These are phyloP conservation scores for Lactarius vividus DNA, from an alignment of 768 basidiomycete species.

Conservation along the genomic window DNA sequence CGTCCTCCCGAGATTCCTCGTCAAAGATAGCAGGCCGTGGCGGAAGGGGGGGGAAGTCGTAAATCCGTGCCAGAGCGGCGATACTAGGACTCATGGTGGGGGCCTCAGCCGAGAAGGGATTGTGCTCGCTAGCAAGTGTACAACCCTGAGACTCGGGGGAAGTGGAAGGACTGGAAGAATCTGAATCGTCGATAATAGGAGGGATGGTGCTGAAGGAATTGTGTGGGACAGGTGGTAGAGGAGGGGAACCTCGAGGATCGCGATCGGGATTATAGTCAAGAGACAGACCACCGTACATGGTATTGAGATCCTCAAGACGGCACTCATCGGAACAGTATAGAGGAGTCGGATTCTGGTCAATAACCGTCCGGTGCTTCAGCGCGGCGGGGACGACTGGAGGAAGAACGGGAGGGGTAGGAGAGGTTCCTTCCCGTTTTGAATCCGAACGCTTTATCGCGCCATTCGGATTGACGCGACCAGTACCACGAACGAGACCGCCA, in stretches of 20 bases:
- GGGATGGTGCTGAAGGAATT: constrained; percentile 35
- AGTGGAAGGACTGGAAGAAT: constrained; percentile 31
- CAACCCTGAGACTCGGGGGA: constrained; percentile 27
- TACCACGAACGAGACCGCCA: constrained; percentile 63
- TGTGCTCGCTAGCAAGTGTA: constrained; percentile 21
- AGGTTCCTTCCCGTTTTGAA: constrained; percentile 27
- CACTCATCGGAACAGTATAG: constrained; percentile 85
- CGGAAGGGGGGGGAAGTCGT: constrained; percentile 53
- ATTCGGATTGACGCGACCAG: constrained; percentile 59
- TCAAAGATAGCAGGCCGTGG: constrained; percentile 47
- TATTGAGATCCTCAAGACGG: constrained; percentile 53
- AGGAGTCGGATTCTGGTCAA: constrained; percentile 77
- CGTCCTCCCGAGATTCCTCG: constrained; percentile 29
- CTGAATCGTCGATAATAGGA: constrained; percentile 33
- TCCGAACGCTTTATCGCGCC: constrained; percentile 49
- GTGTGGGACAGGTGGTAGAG: constrained; percentile 41
- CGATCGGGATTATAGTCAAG: constrained; percentile 49
- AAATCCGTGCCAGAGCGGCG: constrained; percentile 40
- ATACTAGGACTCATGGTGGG: constrained; percentile 31
- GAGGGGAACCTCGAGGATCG: constrained; percentile 37
- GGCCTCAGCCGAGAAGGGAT: constrained; percentile 26
- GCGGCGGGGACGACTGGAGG: constrained; percentile 35
- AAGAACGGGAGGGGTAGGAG: constrained; percentile 28
- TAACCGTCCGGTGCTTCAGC: constrained; percentile 59
- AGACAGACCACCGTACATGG: constrained; percentile 37